Conservation (phyloP, 73 alveolate genomes). For the Tetrahymena elliotti region DNA sequence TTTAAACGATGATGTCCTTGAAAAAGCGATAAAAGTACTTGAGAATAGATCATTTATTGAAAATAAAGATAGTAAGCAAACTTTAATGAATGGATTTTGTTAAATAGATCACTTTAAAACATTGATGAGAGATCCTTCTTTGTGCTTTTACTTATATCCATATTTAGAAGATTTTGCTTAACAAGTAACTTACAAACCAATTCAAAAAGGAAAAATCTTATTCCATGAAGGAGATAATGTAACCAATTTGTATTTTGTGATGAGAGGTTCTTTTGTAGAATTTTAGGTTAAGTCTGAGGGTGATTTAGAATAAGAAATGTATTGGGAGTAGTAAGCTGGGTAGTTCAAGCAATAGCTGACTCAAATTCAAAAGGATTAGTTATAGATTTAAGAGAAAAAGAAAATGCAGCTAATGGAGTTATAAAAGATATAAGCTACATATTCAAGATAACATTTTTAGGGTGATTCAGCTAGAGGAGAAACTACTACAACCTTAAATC, state of each 20-base stretch:
- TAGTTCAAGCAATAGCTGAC: neutral
- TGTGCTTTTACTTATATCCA: neutral
- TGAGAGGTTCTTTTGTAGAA: neutral
- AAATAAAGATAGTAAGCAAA: neutral
- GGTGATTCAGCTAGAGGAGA: neutral
- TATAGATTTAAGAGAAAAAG: neutral
- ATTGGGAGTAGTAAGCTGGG: neutral
- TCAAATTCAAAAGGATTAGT: neutral
- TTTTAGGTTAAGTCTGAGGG: neutral
- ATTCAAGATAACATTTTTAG: neutral
- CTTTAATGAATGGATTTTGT: neutral
- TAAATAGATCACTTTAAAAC: neutral
- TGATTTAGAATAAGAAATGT: neutral
- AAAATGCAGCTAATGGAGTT: neutral
- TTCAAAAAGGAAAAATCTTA: neutral
- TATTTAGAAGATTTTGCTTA: neutral
- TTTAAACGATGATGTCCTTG: neutral
- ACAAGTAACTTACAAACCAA: neutral
- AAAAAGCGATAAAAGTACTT: neutral
- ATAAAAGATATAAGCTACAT: neutral
- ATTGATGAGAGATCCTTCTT: neutral
- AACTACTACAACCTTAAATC: neutral
- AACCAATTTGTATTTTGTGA: neutral
- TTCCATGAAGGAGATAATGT: neutral
- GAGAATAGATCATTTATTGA: neutral